phyloP scores from a whole-genome alignment of 257 asterid species.

The Przewalskia tangutica region DNA sequence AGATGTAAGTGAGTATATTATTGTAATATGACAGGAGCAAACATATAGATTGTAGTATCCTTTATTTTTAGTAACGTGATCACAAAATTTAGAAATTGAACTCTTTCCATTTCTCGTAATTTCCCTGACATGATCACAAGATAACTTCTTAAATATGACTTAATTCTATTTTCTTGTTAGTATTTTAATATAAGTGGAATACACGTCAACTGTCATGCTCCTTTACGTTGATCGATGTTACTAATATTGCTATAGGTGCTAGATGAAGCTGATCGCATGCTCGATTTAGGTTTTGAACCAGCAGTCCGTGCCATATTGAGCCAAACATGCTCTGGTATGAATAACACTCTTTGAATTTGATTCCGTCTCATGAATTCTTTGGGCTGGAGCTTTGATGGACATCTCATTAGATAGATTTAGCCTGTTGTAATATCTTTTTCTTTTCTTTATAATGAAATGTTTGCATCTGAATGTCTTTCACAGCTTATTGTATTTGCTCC shows the following conservation, averaged over 20 bases:
- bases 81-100: background rate
- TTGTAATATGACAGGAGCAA: background rate
- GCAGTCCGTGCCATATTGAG: constrained; percentile 90
- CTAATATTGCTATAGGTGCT: constrained; percentile 49
- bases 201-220: background rate
- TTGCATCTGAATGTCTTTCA: background rate
- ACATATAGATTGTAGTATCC: background rate
- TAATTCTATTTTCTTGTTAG: background rate
- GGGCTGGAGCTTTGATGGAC: background rate
- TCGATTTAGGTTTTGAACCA: constrained; percentile 99
- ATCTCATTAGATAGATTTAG: background rate
- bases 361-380: background rate
- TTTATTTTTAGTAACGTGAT: background rate
- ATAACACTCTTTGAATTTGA: background rate
- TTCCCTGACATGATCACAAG: background rate
- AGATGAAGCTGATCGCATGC: constrained; percentile 99
- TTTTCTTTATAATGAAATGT: background rate
- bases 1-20: background rate
- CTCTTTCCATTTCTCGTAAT: background rate
- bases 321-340: constrained; percentile 75
- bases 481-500: background rate
- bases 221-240: background rate
- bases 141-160: background rate
- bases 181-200: background rate
- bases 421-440: background rate